Conservation (phyloP, 2,329 filamentous ascomycete species). For the Dothidotthia symphoricarpi region DNA sequence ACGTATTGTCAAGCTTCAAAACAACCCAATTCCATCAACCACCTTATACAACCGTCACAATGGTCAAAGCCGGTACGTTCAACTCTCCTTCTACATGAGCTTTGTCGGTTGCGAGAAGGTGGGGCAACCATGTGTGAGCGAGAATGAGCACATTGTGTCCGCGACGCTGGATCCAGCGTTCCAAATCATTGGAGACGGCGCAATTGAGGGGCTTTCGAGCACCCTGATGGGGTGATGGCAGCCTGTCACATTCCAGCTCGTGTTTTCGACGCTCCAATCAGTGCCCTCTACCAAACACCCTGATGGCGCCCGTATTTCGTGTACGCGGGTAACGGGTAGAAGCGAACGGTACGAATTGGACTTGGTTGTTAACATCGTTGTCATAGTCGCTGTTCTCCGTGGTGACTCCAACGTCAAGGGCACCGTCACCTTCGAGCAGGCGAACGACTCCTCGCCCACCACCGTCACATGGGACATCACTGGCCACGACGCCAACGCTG, state of each 20-base stretch:
- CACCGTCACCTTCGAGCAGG: slow-evolving; percentile 93
- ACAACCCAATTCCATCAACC: slow-evolving; percentile 15
- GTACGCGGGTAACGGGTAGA: slow-evolving; percentile 4
- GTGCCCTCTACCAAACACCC: slow-evolving; percentile 18
- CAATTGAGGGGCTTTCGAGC: slow-evolving; percentile 18
- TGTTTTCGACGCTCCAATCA: slow-evolving; percentile 26
- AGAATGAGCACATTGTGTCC: slow-evolving; percentile 60
- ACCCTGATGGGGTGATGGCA: slow-evolving; percentile 23
- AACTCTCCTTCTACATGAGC: slow-evolving; percentile 12
- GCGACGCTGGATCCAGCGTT: slow-evolving; percentile 9
- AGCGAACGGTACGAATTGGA: background rate
- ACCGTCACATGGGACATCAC: slow-evolving; percentile 89
- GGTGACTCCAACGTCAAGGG: slow-evolving; percentile 96
- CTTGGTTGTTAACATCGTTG: slow-evolving; percentile 3
- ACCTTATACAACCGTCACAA: slow-evolving; percentile 63
- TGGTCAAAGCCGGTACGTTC: slow-evolving; percentile 94
- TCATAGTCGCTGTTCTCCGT: slow-evolving; percentile 86
- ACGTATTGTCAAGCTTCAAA: slow-evolving; percentile 15
- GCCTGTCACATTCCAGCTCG: slow-evolving; percentile 7
- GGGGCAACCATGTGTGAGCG: slow-evolving; percentile 46
- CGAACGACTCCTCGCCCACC: slow-evolving; percentile 75
- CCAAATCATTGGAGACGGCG: slow-evolving; percentile 11
- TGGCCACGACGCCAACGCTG: slow-evolving; percentile 89
- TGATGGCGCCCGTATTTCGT: slow-evolving; percentile 24
- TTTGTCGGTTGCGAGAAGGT: slow-evolving; percentile 30